phyloP scores from a whole-genome alignment of 2,329 filamentous ascomycete genomes.

The Sclerotinia glacialis region DNA sequence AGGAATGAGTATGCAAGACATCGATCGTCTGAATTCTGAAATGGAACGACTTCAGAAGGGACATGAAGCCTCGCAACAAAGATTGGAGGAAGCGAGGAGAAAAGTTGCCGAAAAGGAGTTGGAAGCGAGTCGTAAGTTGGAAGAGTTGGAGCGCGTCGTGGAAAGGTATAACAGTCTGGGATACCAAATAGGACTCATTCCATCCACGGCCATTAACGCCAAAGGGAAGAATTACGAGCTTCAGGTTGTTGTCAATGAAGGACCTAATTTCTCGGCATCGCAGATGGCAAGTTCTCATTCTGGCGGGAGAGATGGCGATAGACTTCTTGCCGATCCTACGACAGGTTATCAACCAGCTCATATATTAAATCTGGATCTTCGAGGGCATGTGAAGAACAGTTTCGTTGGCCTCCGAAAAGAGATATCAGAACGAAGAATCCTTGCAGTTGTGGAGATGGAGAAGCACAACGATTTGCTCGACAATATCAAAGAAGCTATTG shows the following conservation, averaged over 20 bases:
- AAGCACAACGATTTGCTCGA: constrained; percentile 92
- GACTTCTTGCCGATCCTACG: constrained; percentile 75
- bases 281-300: constrained; percentile 43
- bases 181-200: constrained; percentile 91
- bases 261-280: constrained; percentile 70
- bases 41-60: constrained; percentile 88
- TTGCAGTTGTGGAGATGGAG: constrained; percentile 84
- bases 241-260: constrained; percentile 74
- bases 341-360: constrained; percentile 89
- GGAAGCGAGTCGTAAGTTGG: constrained; percentile 81
- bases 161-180: constrained; percentile 91
- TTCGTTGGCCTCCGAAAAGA: constrained; percentile 81
- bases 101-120: constrained; percentile 80
- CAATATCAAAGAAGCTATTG: constrained; percentile 92
- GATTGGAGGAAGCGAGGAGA: constrained; percentile 82
- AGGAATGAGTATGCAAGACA: constrained; percentile 95
- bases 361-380: constrained; percentile 83
- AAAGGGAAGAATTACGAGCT: constrained; percentile 85
- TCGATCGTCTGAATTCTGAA: constrained; percentile 97
- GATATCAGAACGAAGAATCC: constrained; percentile 81
- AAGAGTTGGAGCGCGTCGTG: constrained; percentile 86
- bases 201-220: constrained; percentile 77
- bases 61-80: constrained; percentile 70
- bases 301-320: constrained; percentile 57
- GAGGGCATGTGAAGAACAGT: constrained; percentile 75